Percentiles rank a stretch among this genome's conserved stretches.
phyloP scores from a whole-genome alignment of 2,329 filamentous ascomycete genomes.

The Cladosporium sp. region DNA sequence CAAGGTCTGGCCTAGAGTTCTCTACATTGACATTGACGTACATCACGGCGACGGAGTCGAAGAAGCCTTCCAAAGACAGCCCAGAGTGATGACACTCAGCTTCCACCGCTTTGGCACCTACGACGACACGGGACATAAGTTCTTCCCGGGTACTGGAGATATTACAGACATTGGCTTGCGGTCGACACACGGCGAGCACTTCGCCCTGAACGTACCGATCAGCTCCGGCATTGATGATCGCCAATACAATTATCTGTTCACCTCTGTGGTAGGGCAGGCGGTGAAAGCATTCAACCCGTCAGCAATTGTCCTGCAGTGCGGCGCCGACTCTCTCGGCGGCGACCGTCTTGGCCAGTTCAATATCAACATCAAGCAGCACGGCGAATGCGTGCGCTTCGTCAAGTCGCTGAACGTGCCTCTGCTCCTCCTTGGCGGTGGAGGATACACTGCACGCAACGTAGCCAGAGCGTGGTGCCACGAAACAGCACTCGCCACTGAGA shows the following conservation, averaged over 20 bases:
- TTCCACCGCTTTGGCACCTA: constrained; percentile 90
- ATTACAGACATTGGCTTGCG: constrained; percentile 60
- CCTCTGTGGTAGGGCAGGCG: constrained; percentile 68
- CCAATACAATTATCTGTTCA: constrained; percentile 78
- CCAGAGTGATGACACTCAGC: constrained; percentile 81
- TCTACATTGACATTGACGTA: constrained; percentile 90
- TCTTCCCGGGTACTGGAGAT: constrained; percentile 61
- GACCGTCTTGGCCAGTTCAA: constrained; percentile 92
- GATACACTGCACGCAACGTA: constrained; percentile 91
- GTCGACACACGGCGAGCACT: constrained; percentile 67
- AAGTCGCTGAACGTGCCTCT: constrained; percentile 74
- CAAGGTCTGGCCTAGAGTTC: constrained; percentile 69
- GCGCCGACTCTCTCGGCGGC: constrained; percentile 85
- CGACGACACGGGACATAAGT: constrained; percentile 44
- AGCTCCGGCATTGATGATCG: constrained; percentile 60
- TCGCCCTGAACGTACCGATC: constrained; percentile 60
- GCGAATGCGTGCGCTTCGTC: constrained; percentile 78
- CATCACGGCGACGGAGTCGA: constrained; percentile 85
- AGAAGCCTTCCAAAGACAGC: constrained; percentile 80
- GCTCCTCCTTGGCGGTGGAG: constrained; percentile 84
- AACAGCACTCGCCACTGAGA: constrained; percentile 76
- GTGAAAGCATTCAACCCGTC: constrained; percentile 74
- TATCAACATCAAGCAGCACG: constrained; percentile 87
- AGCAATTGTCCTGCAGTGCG: constrained; percentile 88
- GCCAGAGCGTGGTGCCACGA: constrained; percentile 94